Evolutionary conservation across 148 eudicot genomes (phyloP).

Genomic region (Rhododendron henanense): DNA sequence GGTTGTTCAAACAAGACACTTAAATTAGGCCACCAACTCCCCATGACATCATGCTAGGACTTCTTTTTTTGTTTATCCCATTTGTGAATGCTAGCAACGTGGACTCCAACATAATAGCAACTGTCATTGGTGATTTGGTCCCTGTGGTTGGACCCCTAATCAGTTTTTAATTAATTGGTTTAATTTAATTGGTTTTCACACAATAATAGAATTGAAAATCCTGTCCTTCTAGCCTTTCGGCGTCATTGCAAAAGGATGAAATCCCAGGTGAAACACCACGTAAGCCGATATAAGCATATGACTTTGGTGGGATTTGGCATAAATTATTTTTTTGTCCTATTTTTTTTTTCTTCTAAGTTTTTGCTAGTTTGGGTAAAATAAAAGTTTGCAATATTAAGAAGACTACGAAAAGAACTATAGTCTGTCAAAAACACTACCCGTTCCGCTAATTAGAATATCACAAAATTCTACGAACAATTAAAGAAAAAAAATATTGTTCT

Average conservation of each 20-base stretch:
- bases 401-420: no score
- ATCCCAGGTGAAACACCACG: not conserved
- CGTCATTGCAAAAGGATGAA: not conserved
- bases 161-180: not conserved
- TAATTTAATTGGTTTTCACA: not conserved
- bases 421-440: no score
- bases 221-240: not conserved
- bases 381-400: no score
- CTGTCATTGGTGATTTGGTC: not conserved
- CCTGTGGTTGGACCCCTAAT: not conserved
- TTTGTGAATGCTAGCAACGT: not conserved
- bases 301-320: not conserved
- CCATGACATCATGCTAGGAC: not conserved
- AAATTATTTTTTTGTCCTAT: not conserved
- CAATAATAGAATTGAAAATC: not conserved
- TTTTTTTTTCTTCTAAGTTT: not conserved
- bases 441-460: no score
- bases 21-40: not conserved
- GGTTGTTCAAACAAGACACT: not conserved
- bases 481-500: no score
- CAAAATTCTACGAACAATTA: no score
- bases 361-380: not conserved
- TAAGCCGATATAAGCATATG: not conserved
- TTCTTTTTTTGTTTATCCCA: not conserved
- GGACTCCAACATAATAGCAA: not conserved